Base-by-base conservation (phyloP, 1,139 yeast genomes). In the Saccharomyces pastorianus region DNA sequence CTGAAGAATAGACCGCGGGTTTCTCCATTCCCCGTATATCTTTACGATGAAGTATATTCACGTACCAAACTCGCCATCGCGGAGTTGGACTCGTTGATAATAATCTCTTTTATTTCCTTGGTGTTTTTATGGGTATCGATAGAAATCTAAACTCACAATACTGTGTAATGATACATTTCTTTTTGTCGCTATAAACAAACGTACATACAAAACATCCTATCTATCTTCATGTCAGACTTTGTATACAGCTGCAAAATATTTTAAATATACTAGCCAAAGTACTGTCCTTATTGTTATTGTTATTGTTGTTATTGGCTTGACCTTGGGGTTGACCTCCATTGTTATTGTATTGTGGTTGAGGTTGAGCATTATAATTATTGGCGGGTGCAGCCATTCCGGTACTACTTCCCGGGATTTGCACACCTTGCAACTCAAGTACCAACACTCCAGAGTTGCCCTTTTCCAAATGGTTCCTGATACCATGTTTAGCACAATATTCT, bases 371-470 rank as follows among this genome's bases (percentile, higher is more conserved):
- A 51, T 6, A 58, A 38, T 14, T 53, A 29, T 49, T 54, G 57
- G 44, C 52, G 54, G 46, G 58, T 53, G n/a, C 56, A 46, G 8
- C 5, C 55, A 34, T 68, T 67, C 88, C 88, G 83, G 52, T 3
- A 2, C 42, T n/a, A n/a, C 25, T 7, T 71, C 67, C 42, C 9
- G 88, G 88, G 29, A 81, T 70, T 55, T 72, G 76, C 25, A 81
- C 75, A 14, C 76, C 69, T 14, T 74, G 64, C 58, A 88, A 77
- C 61, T 86, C 85, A 55, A 91, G 83, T 8, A 85, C 75, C 59
- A 91, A 70, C 3, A 93, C 96, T 44, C 98, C 98, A 1, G 85
- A 60, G 69, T 93, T 93, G 51, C 84, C 78, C 0, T 77, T 76
- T 61, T 89, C 93, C 48, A 85, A 75, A 59, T 81, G 75, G 61